Base-by-base conservation (phyloP, 305 asterid genomes). In the Rubia tinctorum region DNA sequence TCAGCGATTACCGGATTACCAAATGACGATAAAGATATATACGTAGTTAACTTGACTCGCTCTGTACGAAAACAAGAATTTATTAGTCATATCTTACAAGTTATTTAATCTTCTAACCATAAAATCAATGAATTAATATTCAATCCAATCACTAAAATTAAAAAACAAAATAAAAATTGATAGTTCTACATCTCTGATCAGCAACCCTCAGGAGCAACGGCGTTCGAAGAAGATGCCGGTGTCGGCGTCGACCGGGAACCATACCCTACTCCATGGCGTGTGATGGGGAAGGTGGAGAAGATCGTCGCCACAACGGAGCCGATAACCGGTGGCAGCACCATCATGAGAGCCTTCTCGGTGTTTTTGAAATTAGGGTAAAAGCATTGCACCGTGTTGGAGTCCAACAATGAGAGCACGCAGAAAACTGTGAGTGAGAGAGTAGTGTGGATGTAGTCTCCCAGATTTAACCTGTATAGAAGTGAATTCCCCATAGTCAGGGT, bases 191-290 rank as follows among this genome's bases (percentile, higher is more conserved):
- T n/a, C n/a, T n/a, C 8, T 40, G 75, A 11, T 20, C 66, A 70
- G 25, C 27, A 25, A 27, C 9, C 67, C 8, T 4, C 66, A 18
- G 67, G 43, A 25, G 42, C n/a, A 62, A 27, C 43, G n/a, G 22
- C n/a, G 5, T n/a, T n/a, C n/a, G n/a, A n/a, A n/a, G n/a, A n/a
- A n/a, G n/a, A n/a, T n/a, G 63, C 27, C 15, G 27, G 25, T 0
- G 75, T 58, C 4, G n/a, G 23, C 2, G 74, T 18, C 30, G 5
- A 15, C 14, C 56, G 3, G 74, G 91, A 88, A 9, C 59, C 59
- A 79, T 88, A 90, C 56, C 92, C 95, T 22, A 90, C 77, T 5
- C 96, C 95, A 71, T 88, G 91, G 9, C 95, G 86, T 12, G 62
- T 78, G 58, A 81, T 73, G 6, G 96, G 96, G 51, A 87, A 90